Conservation (phyloP, 768 basidiomycete species). For the Mrakia blollopis region DNA sequence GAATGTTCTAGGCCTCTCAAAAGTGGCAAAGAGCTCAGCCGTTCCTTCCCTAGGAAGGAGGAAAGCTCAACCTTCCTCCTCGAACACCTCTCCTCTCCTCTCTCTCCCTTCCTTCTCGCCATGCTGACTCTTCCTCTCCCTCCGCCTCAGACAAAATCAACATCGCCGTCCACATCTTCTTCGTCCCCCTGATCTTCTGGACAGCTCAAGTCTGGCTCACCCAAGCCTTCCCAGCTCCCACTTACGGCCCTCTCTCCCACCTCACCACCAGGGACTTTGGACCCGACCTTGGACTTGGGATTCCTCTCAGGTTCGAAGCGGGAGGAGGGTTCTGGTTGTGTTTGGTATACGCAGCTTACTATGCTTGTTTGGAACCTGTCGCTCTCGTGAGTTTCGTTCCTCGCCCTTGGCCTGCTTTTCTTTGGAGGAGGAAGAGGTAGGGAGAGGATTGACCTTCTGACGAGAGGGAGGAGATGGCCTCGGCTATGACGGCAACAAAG, state of each 20-base stretch:
- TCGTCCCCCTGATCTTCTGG: constrained; percentile 28
- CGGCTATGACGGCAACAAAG: neutral
- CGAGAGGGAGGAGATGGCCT: neutral
- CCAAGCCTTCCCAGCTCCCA: constrained; percentile 17
- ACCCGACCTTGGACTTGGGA: neutral
- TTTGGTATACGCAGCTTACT: constrained; percentile 17
- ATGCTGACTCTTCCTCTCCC: neutral
- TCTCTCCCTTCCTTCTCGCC: neutral
- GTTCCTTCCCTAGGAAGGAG: neutral
- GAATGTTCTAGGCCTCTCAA: too few species aligned
- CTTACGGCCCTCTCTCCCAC: constrained; percentile 5
- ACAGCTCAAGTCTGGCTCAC: constrained; percentile 12
- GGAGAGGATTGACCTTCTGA: neutral
- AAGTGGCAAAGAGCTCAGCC: neutral
- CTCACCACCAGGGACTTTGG: neutral
- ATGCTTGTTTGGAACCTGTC: constrained; percentile 11
- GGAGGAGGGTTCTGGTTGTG: constrained; percentile 18
- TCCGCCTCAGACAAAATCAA: constrained; percentile 14
- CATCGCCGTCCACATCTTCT: constrained; percentile 29
- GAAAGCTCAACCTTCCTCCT: neutral
- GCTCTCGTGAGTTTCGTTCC: constrained; percentile 5
- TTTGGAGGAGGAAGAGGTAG: too few species aligned
- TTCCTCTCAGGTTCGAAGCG: constrained; percentile 16
- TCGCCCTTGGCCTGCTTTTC: too few species aligned
- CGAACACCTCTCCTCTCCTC: neutral